A percentile compares a stretch with the other conserved stretches of the same genome.
phyloP scores from a whole-genome alignment of 768 basidiomycete species.

The Leucocoprinus leucothites region DNA sequence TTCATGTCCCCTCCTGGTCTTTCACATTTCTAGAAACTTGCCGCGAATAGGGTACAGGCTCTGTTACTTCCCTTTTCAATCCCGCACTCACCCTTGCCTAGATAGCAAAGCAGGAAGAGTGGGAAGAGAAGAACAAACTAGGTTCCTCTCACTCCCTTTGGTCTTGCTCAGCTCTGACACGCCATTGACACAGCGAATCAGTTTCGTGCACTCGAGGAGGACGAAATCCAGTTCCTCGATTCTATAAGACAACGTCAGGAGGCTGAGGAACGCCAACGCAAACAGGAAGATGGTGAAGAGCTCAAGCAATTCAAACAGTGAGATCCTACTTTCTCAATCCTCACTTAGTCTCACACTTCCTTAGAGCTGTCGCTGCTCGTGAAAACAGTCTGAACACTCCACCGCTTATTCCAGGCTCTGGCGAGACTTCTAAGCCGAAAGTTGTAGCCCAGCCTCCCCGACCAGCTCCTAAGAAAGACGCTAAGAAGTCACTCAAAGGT shows the following conservation, averaged over 20 bases:
- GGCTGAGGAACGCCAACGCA: conserved; percentile 72
- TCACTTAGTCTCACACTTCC: conserved; percentile 2
- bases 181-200: conserved; percentile 60
- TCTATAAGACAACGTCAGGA: conserved; percentile 74
- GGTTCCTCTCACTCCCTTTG: conserved; percentile 26
- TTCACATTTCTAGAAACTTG: conserved; percentile 70
- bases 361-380: conserved; percentile 67
- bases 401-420: conserved; percentile 34
- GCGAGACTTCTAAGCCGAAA: conserved; percentile 28
- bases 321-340: conserved; percentile 15
- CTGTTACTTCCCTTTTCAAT: background rate
- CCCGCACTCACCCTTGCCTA: conserved; percentile 21
- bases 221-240: conserved; percentile 87
- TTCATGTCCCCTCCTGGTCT: conserved; percentile 45
- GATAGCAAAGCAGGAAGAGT: conserved; percentile 91
- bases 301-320: conserved; percentile 78
- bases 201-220: conserved; percentile 85
- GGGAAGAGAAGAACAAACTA: conserved; percentile 88
- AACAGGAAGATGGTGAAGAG: conserved; percentile 75
- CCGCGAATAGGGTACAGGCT: conserved; percentile 73
- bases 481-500: conserved; percentile 70
- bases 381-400: conserved; percentile 45
- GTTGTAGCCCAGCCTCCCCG: conserved; percentile 23
- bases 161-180: background rate
- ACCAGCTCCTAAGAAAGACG: conserved; percentile 53